Evolutionary conservation across 2,329 filamentous ascomycete species (phyloP), one percentile per base, ranked within the genome.

Genomic region (Coleophoma cylindrospora): DNA sequence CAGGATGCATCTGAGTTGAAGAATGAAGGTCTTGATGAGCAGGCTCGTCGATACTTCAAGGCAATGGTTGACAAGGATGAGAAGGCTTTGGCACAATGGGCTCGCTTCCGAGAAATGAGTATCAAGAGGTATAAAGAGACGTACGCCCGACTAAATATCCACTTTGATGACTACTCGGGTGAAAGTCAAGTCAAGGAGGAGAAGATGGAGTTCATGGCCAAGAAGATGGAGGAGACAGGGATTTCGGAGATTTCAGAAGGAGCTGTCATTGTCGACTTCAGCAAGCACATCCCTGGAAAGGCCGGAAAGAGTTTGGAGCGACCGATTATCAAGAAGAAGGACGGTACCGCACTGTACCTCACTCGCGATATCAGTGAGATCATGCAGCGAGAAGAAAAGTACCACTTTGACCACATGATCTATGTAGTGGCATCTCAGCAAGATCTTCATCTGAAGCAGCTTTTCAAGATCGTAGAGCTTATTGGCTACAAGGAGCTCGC

Each of bases 321-420:
- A 62, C 80, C 85, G 22, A 79, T 91, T 48, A 78, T 91, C 51
- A 80, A 84, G 57, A 87, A 89, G 71, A 81, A 80, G 57, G 84
- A 88, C 56, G 87, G 87, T 49, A 89, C 86, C 12, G 86, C 85
- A 38, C 77, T 89, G 34, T 91, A 92, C 64, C 76, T 91, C 43
- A 89, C 88, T 46, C 81, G 87, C 57, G 87, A 92, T 66, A 86
- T 91, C 54, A 86, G 83, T 58, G 86, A 90, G 62, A 78, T 89
- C 27, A 69, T 90, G 48, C 79, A 83, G 61, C 80, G 87, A 50
- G 70, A 80, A 44, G 74, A 83, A 19, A 76, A 78, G 61, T 81
- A 82, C 69, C 66, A 81, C 11, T 89, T 88, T 59, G 86, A 91
- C 69, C 81, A 88, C 64, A 88, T 91, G 85, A 85, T 90, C 54